These are phyloP conservation scores for Lentinula boryana DNA, from an alignment of 768 basidiomycete species.

Conservation along the genomic window DNA sequence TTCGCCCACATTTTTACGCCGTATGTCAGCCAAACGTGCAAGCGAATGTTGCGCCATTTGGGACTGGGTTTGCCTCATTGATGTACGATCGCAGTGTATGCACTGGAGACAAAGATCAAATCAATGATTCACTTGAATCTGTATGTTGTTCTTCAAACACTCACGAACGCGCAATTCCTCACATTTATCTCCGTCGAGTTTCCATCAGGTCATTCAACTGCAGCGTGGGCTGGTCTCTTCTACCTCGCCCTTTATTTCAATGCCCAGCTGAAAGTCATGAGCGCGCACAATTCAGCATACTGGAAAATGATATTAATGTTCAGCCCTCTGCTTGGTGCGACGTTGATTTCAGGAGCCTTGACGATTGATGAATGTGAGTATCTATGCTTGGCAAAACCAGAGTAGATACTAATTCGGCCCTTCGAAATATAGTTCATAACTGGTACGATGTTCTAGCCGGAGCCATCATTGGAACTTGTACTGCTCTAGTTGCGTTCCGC, in stretches of 20 bases:
- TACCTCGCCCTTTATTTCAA: slow-evolving; percentile 43
- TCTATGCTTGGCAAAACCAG: background rate
- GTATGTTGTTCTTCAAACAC: background rate
- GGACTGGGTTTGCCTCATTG: slow-evolving; percentile 39
- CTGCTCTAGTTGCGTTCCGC: slow-evolving; percentile 46
- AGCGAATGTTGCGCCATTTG: slow-evolving; percentile 21
- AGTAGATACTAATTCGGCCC: background rate
- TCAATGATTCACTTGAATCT: slow-evolving; percentile 51
- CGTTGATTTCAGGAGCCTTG: slow-evolving; percentile 47
- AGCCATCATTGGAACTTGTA: slow-evolving; percentile 40
- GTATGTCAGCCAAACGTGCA: slow-evolving; percentile 44
- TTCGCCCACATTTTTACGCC: slow-evolving; percentile 45
- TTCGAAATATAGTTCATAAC: slow-evolving; percentile 33
- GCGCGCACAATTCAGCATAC: slow-evolving; percentile 54
- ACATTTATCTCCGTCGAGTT: slow-evolving; percentile 15
- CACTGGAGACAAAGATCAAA: slow-evolving; percentile 48
- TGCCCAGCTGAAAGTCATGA: slow-evolving; percentile 52
- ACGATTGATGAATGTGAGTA: slow-evolving; percentile 52
- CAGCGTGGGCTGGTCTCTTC: slow-evolving; percentile 50
- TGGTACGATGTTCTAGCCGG: slow-evolving; percentile 56
- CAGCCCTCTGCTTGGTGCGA: slow-evolving; percentile 49
- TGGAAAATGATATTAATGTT: slow-evolving; percentile 61
- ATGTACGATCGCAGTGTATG: slow-evolving; percentile 50
- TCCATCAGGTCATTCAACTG: slow-evolving; percentile 54
- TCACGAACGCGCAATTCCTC: background rate